phyloP scores from a whole-genome alignment of 2,329 filamentous ascomycete genomes.

The Neofusicoccum parvum region DNA sequence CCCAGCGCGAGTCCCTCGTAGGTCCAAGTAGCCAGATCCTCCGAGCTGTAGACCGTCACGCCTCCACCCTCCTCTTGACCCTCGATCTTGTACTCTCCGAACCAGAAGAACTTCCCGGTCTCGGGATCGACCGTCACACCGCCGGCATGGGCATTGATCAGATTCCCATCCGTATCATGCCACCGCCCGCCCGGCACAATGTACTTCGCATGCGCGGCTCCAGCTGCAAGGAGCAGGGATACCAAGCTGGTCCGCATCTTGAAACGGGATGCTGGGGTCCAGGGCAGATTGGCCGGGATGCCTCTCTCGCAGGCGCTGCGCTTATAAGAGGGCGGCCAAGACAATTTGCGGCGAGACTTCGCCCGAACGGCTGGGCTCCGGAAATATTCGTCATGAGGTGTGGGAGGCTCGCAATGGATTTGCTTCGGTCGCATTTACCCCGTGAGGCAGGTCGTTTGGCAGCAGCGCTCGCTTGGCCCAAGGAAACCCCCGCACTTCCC shows the following conservation, averaged over 20 bases:
- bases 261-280: not conserved
- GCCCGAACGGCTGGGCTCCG: not conserved
- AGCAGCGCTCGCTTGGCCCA: not conserved
- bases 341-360: not conserved
- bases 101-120: slow-evolving; percentile 61
- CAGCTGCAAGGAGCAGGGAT: not conserved
- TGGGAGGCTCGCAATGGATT: not conserved
- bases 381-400: slow-evolving; percentile 11
- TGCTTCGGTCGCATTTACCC: slow-evolving; percentile 13
- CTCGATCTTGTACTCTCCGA: slow-evolving; percentile 64
- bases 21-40: slow-evolving; percentile 63
- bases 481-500: slow-evolving; percentile 6
- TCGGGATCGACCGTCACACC: slow-evolving; percentile 56
- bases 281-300: not conserved
- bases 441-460: slow-evolving; percentile 7
- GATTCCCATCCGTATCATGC: slow-evolving; percentile 61
- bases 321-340: slow-evolving; percentile 9
- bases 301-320: no score
- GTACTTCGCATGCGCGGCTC: slow-evolving; percentile 48
- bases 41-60: slow-evolving; percentile 62
- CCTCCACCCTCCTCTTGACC: slow-evolving; percentile 62
- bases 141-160: slow-evolving; percentile 65
- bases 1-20: slow-evolving; percentile 59
- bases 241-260: not conserved
- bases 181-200: slow-evolving; percentile 65